phyloP scores from a whole-genome alignment of 306 rosid species.

The Glycine soja region DNA sequence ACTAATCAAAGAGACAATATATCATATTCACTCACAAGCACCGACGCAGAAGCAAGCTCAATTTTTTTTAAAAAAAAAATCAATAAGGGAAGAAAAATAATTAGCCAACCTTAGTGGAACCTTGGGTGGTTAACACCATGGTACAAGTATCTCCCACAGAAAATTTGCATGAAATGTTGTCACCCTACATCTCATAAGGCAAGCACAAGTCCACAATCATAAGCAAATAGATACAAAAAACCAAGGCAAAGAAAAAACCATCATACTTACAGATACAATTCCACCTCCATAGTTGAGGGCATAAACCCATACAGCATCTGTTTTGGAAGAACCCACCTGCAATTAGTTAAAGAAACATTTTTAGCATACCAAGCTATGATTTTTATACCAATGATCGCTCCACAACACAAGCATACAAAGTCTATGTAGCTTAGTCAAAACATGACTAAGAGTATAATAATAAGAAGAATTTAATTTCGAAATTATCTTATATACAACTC shows the following conservation, averaged over 20 bases:
- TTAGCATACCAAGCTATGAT: no score
- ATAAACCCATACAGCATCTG: constrained; percentile 89
- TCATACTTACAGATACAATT: constrained; percentile 76
- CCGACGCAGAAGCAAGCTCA: constrained; percentile 13
- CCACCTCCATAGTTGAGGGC: constrained; percentile 91
- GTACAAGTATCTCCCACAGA: constrained; percentile 69
- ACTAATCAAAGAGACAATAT: constrained; percentile 4
- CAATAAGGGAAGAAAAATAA: neutral
- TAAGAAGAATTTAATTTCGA: neutral
- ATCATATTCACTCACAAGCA: constrained; percentile 14
- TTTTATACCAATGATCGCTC: constrained; percentile 3
- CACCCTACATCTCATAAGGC: constrained; percentile 65
- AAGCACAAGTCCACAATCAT: constrained; percentile 36
- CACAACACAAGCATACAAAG: constrained; percentile 16
- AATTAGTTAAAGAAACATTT: constrained; percentile 32
- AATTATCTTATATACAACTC: no score
- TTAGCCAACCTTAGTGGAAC: constrained; percentile 82
- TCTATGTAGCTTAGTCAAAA: neutral
- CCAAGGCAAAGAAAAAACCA: constrained; percentile 4
- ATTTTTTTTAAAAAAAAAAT: neutral
- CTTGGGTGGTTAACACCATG: constrained; percentile 79
- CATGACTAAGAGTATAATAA: neutral
- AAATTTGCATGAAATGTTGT: constrained; percentile 68
- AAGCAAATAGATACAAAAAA: neutral
- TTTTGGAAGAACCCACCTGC: constrained; percentile 82